Evolutionary conservation across 2,329 filamentous ascomycete genomes (phyloP).

Genomic region (Esteya vermicola): DNA sequence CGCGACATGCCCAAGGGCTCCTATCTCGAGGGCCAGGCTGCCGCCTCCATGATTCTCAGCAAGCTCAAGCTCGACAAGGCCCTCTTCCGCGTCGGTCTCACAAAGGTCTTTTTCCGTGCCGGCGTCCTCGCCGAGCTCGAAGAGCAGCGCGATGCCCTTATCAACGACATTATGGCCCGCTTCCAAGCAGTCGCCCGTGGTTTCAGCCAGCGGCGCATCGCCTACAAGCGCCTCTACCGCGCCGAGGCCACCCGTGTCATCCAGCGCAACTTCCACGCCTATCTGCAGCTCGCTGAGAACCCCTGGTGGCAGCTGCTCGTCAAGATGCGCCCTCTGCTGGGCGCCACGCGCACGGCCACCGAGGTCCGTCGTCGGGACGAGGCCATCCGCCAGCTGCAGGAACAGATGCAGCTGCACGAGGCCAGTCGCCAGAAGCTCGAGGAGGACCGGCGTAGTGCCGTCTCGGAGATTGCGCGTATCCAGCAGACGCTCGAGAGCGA

Average conservation of each 20-base stretch:
- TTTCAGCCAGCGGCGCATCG: conserved; percentile 74
- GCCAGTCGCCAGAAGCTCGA: conserved; percentile 67
- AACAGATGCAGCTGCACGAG: conserved; percentile 66
- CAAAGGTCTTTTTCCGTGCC: conserved; percentile 95
- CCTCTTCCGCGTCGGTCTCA: conserved; percentile 84
- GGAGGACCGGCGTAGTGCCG: conserved; percentile 77
- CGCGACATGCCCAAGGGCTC: conserved; percentile 18
- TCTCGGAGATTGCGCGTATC: conserved; percentile 75
- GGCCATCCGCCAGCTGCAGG: conserved; percentile 75
- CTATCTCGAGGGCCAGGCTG: conserved; percentile 80
- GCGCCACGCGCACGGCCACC: conserved; percentile 77
- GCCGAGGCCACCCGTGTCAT: conserved; percentile 92
- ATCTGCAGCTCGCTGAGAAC: conserved; percentile 76
- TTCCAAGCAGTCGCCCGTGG: conserved; percentile 91
- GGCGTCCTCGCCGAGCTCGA: conserved; percentile 93
- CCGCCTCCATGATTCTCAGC: conserved; percentile 74
- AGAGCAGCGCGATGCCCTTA: conserved; percentile 84
- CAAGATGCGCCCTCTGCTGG: conserved; percentile 88
- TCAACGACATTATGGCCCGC: conserved; percentile 81
- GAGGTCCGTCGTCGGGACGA: conserved; percentile 94
- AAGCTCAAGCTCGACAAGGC: conserved; percentile 74
- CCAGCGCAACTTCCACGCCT: conserved; percentile 85
- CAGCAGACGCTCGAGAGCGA: conserved; percentile 94
- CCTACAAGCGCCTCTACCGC: conserved; percentile 85
- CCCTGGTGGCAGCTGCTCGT: conserved; percentile 97